These are phyloP conservation scores for Epicoccum nigrum DNA, from an alignment of 2,329 filamentous ascomycete genomes.

Conservation along the genomic window DNA sequence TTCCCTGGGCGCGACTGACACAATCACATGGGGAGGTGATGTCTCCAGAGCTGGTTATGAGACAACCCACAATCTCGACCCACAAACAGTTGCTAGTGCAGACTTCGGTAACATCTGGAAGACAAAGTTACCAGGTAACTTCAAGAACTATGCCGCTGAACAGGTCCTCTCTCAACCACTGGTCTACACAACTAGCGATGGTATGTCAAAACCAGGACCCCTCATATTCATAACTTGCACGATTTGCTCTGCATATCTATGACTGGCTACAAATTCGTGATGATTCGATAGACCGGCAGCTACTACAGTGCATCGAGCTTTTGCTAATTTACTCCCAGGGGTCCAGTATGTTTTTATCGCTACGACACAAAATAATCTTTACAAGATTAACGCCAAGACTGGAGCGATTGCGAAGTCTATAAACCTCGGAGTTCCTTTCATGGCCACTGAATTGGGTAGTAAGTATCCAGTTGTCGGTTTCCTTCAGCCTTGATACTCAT, in stretches of 20 bases:
- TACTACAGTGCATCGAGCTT: too few species aligned
- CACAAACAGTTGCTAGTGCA: conserved; percentile 60
- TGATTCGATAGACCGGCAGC: too few species aligned
- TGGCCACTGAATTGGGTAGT: conserved; percentile 52
- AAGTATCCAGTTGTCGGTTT: conserved; percentile 23
- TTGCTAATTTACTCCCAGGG: not conserved
- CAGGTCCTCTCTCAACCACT: conserved; percentile 61
- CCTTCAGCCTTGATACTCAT: not conserved
- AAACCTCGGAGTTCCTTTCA: conserved; percentile 58
- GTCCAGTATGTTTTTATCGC: conserved; percentile 63
- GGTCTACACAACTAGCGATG: conserved; percentile 58
- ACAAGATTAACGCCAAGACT: conserved; percentile 62
- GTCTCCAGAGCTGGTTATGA: conserved; percentile 62
- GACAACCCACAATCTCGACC: conserved; percentile 68
- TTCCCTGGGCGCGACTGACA: conserved; percentile 52
- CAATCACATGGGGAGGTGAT: conserved; percentile 66
- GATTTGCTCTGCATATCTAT: too few species aligned
- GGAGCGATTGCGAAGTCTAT: conserved; percentile 57
- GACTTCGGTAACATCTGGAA: conserved; percentile 64
- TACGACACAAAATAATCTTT: conserved; percentile 64
- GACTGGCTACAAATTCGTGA: too few species aligned
- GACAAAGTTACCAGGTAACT: conserved; percentile 59
- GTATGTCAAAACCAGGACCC: conserved; percentile 21
- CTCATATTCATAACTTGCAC: too few species aligned
- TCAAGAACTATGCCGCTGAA: conserved; percentile 55